phyloP scores from a whole-genome alignment of 1,139 yeast species.

The Suhomyces kunorum region DNA sequence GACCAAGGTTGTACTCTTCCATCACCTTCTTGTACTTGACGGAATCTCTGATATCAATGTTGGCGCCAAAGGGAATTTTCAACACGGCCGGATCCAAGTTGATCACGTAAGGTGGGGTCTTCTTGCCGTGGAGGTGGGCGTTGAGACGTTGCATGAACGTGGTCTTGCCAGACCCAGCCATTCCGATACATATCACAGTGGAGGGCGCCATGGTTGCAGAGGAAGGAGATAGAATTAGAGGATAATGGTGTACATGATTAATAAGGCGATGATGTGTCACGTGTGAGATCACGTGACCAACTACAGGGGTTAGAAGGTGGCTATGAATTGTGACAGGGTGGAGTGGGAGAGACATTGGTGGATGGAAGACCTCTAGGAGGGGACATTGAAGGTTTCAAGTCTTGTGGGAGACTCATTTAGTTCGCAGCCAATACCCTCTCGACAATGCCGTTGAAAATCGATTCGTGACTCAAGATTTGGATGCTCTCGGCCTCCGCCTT shows the following conservation, averaged over 20 bases:
- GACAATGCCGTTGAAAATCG: constrained; percentile 62
- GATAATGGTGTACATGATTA: constrained; percentile 2
- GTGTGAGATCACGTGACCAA: not conserved
- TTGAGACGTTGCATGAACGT: constrained; percentile 95
- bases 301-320: not conserved
- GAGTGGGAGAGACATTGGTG: too few relatives aligned
- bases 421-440: constrained; percentile 49
- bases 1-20: constrained; percentile 91
- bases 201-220: constrained; percentile 51
- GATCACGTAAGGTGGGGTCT: constrained; percentile 82
- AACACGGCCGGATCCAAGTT: constrained; percentile 96
- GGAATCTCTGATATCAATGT: constrained; percentile 95
- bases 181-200: constrained; percentile 83
- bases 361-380: too few relatives aligned
- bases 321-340: too few relatives aligned
- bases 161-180: constrained; percentile 98
- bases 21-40: constrained; percentile 94
- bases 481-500: constrained; percentile 74
- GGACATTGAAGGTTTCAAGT: too few relatives aligned
- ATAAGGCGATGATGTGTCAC: constrained; percentile 7
- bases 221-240: constrained; percentile 2
- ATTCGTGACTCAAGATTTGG: constrained; percentile 59
- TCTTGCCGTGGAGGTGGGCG: constrained; percentile 75
- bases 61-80: constrained; percentile 88
- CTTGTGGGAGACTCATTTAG: not conserved